Base-by-base conservation (phyloP, 176 grass and related monocot genomes). In the Guadua angustifolia region DNA sequence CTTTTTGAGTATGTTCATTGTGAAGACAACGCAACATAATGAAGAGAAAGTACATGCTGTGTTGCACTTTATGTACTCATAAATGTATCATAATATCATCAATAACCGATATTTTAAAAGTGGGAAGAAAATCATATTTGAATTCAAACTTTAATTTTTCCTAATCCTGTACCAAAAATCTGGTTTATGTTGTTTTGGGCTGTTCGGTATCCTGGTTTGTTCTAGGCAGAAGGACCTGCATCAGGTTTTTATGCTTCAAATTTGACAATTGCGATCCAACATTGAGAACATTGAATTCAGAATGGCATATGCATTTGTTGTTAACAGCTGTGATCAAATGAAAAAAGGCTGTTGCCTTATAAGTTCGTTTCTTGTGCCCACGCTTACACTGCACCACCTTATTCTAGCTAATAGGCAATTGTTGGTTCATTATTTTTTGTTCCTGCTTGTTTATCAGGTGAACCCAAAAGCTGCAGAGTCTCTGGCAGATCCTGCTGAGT, bases 391-490 rank as follows among this genome's bases (percentile, higher is more conserved):
- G 8, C 21, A 10, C 19, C 15, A 0, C 44, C 21, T 73, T 19
- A 42, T 73, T 86, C 13, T 9, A 26, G 6, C 22, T 73, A 29
- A 29, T 79, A 65, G 56, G 21, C 42, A 71, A 32, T 6, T 72
- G 18, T 52, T 79, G 21, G 3, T 43, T 73, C 64, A 46, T 70
- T 60, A 60, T 39, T 35, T 39, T 79, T 83, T 75, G 7, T 45
- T 42, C 25, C 21, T 53, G 32, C 4, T 15, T 81, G 13, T 47
- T 71, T 55, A 39, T 57, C 68, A 97, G 92, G 87, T 94, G 16
- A 97, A 97, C 62, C 58, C 83, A 62, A 97, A 97, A 88, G 94
- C 94, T 58, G 89, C 91, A 14, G 94, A 97, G 33, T 94, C 94
- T 72, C 69, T 97, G 62, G 92, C 94, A 81, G 94, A 97, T 87